Base-by-base conservation (phyloP, 164 flowering plant species). In the Tinospora cordifolia region DNA sequence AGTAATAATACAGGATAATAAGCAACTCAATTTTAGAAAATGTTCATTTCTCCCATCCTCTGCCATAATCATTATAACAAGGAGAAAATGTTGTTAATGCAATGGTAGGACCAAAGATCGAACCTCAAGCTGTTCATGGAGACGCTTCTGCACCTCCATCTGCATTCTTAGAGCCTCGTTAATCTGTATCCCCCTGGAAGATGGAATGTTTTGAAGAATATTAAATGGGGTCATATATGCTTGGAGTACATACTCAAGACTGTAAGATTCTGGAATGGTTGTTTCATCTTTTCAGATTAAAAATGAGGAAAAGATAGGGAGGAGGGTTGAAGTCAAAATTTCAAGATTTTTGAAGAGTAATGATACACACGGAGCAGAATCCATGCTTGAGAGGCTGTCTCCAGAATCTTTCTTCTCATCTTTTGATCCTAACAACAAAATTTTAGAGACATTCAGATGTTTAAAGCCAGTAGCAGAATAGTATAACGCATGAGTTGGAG, bases 101-200 rank as follows among this genome's bases (percentile, higher is more conserved):
- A 1, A 46, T 38, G 15, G 47, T 25, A 26, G 22, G 26, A 69
- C 38, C 51, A 51, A 21, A 27, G 22, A n/a, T 51, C 76, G 73
- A 63, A 84, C 90, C 90, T 87, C 90, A 65, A 87, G 86, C 80
- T 87, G 90, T 78, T 87, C 90, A 63, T 85, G 87, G 17, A 87
- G 88, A 65, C 90, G 87, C 77, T 85, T 87, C 73, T 87, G 90
- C 74, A 87, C 88, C 75, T 87, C 88, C 88, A 87, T 87, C 74
- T 87, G 90, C 86, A 87, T 79, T 82, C 81, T 81, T 62, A 87
- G 70, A 17, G 88, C 86, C 65, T 87, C 90, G 47, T 81, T 83
- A 59, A 87, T 85, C 78, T 87, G 90, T 58, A 81, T 57, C 19
- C 88, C 88, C 68, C 90, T 85, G 84, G 54, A 74, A 54, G 14